Conservation (phyloP, 2,329 filamentous ascomycete genomes). For the Botryotinia convoluta region DNA sequence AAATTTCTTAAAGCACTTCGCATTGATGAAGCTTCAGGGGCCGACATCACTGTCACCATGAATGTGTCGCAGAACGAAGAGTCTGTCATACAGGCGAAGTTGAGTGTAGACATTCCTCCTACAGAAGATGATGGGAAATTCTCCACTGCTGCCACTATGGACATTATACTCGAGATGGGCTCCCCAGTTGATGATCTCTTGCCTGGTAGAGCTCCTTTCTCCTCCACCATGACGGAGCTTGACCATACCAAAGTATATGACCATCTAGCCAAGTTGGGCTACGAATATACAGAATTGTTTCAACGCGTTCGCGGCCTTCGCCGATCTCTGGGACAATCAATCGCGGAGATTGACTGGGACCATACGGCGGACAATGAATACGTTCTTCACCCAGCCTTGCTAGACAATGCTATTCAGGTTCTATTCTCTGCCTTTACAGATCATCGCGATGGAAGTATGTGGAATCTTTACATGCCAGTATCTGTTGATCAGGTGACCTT, state of each 20-base stretch:
- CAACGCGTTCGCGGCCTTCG: neutral
- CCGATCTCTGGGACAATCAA: neutral
- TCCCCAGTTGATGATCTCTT: neutral
- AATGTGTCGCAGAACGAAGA: neutral
- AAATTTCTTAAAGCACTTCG: neutral
- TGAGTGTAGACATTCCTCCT: neutral
- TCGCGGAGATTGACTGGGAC: neutral
- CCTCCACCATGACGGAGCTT: neutral
- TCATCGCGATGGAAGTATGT: neutral
- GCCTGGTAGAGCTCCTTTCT: neutral
- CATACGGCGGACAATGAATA: neutral
- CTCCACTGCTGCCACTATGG: neutral
- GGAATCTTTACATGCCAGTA: neutral
- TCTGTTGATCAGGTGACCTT: neutral
- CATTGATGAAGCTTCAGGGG: neutral
- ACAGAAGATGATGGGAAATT: neutral
- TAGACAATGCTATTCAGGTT: neutral
- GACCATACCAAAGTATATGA: neutral
- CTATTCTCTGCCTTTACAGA: neutral
- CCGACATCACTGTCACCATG: neutral
- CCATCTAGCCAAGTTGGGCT: neutral
- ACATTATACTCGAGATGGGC: neutral
- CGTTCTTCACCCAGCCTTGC: neutral
- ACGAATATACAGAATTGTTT: neutral
- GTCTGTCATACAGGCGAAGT: neutral